Conservation (phyloP, 2,329 filamentous ascomycete genomes). For the Epicoccum nigrum region DNA sequence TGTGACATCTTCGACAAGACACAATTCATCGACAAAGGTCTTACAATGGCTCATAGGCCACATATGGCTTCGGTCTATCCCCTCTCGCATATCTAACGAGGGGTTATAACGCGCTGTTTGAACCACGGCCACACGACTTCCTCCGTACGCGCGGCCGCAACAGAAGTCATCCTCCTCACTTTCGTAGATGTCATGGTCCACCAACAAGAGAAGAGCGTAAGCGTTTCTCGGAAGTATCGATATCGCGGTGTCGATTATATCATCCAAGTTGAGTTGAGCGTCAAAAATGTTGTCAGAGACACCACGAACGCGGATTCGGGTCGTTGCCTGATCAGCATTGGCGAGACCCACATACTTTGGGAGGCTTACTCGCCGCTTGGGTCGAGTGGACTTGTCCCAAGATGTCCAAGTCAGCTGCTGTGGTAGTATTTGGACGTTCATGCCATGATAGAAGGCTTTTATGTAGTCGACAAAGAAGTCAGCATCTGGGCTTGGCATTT, state of each 20-base stretch:
- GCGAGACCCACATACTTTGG: slow-evolving; percentile 56
- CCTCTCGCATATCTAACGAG: slow-evolving; percentile 49
- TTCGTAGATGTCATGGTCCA: slow-evolving; percentile 69
- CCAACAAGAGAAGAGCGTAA: slow-evolving; percentile 63
- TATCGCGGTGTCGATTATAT: slow-evolving; percentile 65
- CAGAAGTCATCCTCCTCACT: slow-evolving; percentile 67
- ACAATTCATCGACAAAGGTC: slow-evolving; percentile 54
- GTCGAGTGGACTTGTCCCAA: slow-evolving; percentile 50
- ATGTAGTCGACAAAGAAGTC: slow-evolving; percentile 53
- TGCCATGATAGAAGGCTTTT: slow-evolving; percentile 60
- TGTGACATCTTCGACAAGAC: slow-evolving; percentile 36
- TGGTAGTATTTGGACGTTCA: slow-evolving; percentile 57
- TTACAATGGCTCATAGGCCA: slow-evolving; percentile 71
- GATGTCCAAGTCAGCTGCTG: slow-evolving; percentile 53
- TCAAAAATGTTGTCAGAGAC: slow-evolving; percentile 55
- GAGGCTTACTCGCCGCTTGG: slow-evolving; percentile 5
- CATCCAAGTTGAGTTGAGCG: slow-evolving; percentile 64
- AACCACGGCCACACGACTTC: slow-evolving; percentile 66
- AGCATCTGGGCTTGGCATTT: slow-evolving; percentile 16
- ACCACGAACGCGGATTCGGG: slow-evolving; percentile 56
- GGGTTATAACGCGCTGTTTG: slow-evolving; percentile 68
- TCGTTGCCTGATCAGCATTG: slow-evolving; percentile 45
- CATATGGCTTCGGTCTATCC: slow-evolving; percentile 58
- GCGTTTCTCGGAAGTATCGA: slow-evolving; percentile 62
- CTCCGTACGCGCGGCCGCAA: slow-evolving; percentile 70